Evolutionary conservation across 2,329 filamentous ascomycete species (phyloP).

Genomic region (Sarocladium strictum): DNA sequence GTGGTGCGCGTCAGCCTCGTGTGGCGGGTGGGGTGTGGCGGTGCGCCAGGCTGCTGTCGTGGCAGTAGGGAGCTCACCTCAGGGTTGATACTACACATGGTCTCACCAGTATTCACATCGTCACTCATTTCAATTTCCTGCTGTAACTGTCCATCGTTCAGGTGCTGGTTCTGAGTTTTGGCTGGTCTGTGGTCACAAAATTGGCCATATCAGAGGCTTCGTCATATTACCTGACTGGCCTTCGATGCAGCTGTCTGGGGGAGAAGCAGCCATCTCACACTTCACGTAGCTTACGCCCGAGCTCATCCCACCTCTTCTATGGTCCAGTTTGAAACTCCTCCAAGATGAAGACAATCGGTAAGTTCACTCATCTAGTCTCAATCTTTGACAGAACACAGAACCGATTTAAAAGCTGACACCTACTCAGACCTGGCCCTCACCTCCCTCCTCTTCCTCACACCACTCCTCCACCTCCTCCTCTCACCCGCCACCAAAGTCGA

Average conservation of each 20-base stretch:
- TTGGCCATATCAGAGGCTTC: no score
- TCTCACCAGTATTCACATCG: background rate
- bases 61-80: background rate
- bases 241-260: no score
- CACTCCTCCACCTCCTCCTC: slow-evolving; percentile 61
- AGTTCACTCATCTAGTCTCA: background rate
- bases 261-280: no score
- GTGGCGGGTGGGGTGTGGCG: background rate
- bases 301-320: no score
- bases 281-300: no score
- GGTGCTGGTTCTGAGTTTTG: no score
- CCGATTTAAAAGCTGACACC: slow-evolving; percentile 3
- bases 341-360: slow-evolving; percentile 19
- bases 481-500: slow-evolving; percentile 96
- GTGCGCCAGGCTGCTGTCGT: background rate
- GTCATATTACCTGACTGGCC: no score
- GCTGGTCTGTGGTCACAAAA: no score
- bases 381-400: background rate
- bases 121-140: background rate
- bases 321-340: background rate
- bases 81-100: background rate
- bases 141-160: no score
- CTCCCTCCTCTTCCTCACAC: slow-evolving; percentile 45
- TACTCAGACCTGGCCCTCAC: slow-evolving; percentile 19
- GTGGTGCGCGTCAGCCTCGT: background rate